Percentiles rank a stretch among this genome's conserved stretches.
Conservation (phyloP, 148 eudicot species). For the Spergularia bocconei region DNA sequence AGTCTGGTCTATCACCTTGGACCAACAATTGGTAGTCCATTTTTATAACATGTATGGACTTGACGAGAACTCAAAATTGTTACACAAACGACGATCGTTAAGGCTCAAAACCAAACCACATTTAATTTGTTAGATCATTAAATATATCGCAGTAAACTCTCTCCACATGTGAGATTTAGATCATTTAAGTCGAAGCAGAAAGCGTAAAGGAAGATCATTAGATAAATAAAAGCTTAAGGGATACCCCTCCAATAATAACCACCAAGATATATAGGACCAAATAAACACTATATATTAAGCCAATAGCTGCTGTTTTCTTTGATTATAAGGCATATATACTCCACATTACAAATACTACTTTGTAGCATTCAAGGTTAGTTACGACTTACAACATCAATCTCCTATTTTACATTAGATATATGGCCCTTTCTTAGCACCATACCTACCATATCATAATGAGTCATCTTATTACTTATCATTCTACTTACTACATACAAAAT, state of each 20-base stretch:
- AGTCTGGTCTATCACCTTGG: too few relatives aligned
- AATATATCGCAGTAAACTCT: neutral
- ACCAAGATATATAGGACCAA: neutral
- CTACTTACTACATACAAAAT: neutral
- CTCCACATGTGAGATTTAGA: too few relatives aligned
- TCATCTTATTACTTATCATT: conserved; percentile 1
- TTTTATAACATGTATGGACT: too few relatives aligned
- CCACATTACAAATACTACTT: neutral
- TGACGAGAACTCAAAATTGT: too few relatives aligned
- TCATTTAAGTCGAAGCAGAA: neutral
- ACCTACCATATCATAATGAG: conserved; percentile 1
- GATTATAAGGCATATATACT: conserved; percentile 13
- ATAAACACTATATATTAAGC: conserved; percentile 11
- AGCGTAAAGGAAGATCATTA: neutral
- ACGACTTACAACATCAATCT: conserved; percentile 10
- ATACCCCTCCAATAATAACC: neutral
- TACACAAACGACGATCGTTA: too few relatives aligned
- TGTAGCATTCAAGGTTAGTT: conserved; percentile 23
- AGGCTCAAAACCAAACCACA: too few relatives aligned
- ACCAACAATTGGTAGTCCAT: too few relatives aligned
- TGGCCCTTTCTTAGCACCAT: conserved; percentile 8
- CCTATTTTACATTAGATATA: neutral
- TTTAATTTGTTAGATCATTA: neutral
- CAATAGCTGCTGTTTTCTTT: conserved; percentile 17
- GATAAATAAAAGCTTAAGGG: neutral